Conservation (phyloP, 768 basidiomycete genomes). For the Cyclocybe cylindracea region DNA sequence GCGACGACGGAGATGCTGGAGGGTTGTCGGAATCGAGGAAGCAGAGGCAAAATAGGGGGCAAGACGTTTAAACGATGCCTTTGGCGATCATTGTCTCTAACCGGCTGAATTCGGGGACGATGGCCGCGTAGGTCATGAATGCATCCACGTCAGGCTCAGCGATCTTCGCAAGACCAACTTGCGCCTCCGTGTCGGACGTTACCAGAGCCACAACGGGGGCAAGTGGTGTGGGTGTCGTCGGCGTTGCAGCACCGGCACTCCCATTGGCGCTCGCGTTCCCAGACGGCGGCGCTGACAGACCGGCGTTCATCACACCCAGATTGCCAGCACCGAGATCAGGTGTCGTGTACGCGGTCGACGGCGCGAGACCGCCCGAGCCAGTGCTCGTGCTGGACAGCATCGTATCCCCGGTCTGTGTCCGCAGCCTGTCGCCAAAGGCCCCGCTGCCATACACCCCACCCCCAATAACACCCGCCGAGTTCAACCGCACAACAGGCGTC, state of each 20-base stretch:
- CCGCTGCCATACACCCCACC: slow-evolving; percentile 29
- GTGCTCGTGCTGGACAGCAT: slow-evolving; percentile 30
- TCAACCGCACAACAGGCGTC: slow-evolving; percentile 8
- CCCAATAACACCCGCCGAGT: slow-evolving; percentile 7
- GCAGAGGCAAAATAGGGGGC: neutral
- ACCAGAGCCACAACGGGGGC: slow-evolving; percentile 72
- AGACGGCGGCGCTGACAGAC: slow-evolving; percentile 3
- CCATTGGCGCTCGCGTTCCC: slow-evolving; percentile 32
- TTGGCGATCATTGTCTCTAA: slow-evolving; percentile 81
- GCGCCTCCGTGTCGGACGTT: slow-evolving; percentile 71
- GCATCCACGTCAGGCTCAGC: slow-evolving; percentile 84
- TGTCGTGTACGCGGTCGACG: slow-evolving; percentile 59
- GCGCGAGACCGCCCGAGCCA: slow-evolving; percentile 20
- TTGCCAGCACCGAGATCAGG: slow-evolving; percentile 51
- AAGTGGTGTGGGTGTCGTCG: slow-evolving; percentile 57
- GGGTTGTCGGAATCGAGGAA: neutral
- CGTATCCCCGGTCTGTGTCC: slow-evolving; percentile 55
- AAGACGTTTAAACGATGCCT: slow-evolving; percentile 40
- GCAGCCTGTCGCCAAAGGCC: slow-evolving; percentile 47
- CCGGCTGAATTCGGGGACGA: slow-evolving; percentile 82
- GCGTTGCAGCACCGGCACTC: slow-evolving; percentile 33
- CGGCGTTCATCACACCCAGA: slow-evolving; percentile 27
- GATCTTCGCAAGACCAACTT: slow-evolving; percentile 78
- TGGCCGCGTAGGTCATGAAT: slow-evolving; percentile 83
- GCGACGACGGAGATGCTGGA: neutral